phyloP scores from a whole-genome alignment of 495 filamentous ascomycete species.

The Annulohypoxylon bovei region DNA sequence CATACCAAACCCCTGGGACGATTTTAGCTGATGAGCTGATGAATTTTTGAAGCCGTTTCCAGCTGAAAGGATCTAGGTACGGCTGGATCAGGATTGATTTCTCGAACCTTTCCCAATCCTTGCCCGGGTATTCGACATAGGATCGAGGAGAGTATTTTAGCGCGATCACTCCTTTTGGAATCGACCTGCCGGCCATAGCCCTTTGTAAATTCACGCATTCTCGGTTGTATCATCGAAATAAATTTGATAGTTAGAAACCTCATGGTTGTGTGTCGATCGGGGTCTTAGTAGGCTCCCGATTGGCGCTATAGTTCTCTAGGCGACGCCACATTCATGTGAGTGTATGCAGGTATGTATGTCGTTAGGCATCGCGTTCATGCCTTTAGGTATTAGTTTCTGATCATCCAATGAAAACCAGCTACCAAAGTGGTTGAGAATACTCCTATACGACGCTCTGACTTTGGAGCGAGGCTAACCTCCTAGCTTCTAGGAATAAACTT shows the following conservation, averaged over 20 bases:
- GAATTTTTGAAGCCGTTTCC: background rate
- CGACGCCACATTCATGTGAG: background rate
- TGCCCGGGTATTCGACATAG: background rate
- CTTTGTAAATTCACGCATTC: background rate
- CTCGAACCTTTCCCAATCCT: background rate
- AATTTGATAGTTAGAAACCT: constrained; percentile 5
- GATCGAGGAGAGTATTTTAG: background rate
- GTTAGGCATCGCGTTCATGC: background rate
- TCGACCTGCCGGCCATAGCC: background rate
- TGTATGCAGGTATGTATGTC: background rate
- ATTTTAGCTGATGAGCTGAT: background rate
- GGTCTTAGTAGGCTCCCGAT: background rate
- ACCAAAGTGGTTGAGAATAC: background rate
- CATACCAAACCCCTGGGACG: constrained; percentile 10
- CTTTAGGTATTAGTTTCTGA: background rate
- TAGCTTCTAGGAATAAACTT: background rate
- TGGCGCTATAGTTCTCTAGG: background rate
- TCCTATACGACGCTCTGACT: constrained; percentile 1
- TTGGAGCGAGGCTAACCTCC: background rate
- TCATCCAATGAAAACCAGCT: background rate
- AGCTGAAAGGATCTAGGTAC: background rate
- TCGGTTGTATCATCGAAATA: constrained; percentile 6
- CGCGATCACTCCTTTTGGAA: background rate
- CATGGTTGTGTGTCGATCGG: background rate
- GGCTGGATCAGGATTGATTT: background rate